Conservation (phyloP, 257 asterid species). For the Nicotiana tomentosiformis region DNA sequence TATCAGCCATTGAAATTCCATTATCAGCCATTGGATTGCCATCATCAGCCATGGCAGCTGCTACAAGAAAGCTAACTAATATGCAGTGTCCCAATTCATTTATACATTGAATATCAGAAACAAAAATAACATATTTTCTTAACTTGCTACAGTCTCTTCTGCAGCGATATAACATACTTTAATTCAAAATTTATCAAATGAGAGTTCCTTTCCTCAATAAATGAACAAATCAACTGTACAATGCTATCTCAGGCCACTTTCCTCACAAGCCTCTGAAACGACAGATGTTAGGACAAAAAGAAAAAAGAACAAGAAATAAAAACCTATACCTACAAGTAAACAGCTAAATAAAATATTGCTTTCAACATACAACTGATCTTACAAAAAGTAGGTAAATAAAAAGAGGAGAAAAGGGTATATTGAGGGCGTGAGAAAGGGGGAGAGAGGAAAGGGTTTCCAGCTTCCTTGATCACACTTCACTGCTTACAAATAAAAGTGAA, state of each 20-base stretch:
- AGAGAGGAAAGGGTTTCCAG: background rate
- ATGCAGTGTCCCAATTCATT: no score
- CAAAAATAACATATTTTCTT: no score
- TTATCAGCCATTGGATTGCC: no score
- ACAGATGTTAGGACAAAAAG: background rate
- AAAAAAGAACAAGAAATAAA: slow-evolving; percentile 13
- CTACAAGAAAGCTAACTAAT: no score
- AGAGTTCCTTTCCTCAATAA: background rate
- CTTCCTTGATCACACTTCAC: background rate
- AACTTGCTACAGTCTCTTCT: no score
- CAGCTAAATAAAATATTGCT: slow-evolving; percentile 21
- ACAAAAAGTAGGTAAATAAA: background rate
- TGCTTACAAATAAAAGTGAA: background rate
- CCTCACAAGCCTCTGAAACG: slow-evolving; percentile 15
- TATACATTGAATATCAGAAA: no score
- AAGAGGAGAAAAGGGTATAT: background rate
- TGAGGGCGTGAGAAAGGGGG: background rate
- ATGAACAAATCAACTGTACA: slow-evolving; percentile 55
- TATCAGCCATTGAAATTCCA: no score
- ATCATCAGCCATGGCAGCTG: no score
- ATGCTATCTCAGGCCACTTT: slow-evolving; percentile 7
- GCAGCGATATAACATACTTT: no score
- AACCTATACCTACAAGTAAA: slow-evolving; percentile 45
- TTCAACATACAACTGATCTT: slow-evolving; percentile 34
- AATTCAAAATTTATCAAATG: background rate